A percentile compares a stretch with the other conserved stretches of the same genome.
Evolutionary conservation across 2,329 filamentous ascomycete species (phyloP).

Genomic region (Diaporthe helianthi): DNA sequence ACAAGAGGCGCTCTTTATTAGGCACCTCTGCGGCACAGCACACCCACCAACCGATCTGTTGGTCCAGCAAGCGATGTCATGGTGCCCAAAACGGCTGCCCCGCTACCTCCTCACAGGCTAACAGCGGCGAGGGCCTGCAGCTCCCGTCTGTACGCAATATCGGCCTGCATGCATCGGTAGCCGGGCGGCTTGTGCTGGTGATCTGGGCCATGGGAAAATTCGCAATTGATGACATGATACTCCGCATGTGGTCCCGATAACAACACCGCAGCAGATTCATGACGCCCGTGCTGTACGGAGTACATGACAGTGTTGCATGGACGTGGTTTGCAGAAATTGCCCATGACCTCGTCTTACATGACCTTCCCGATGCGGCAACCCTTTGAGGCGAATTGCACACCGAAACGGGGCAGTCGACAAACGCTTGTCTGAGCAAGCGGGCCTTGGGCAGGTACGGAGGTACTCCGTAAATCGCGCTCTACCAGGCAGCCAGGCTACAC

Average conservation of each 20-base stretch:
- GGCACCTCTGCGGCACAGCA: constrained; percentile 30
- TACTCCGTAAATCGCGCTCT: constrained; percentile 15
- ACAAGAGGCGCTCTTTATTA: constrained; percentile 15
- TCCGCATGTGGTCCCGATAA: too few relatives aligned
- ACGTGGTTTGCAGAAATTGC: constrained; percentile 21
- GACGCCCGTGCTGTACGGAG: background rate
- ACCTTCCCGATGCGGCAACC: constrained; percentile 28
- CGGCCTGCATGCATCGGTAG: constrained; percentile 31
- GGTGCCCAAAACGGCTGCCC: constrained; percentile 22
- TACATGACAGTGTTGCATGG: constrained; percentile 19
- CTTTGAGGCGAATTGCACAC: background rate
- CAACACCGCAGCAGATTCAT: background rate
- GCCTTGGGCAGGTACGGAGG: too few relatives aligned
- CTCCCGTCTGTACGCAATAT: constrained; percentile 10
- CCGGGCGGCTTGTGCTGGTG: constrained; percentile 6
- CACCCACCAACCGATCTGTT: constrained; percentile 25
- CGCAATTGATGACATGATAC: background rate
- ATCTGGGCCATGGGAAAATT: background rate
- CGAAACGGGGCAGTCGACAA: constrained; percentile 8
- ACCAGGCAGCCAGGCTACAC: constrained; percentile 22
- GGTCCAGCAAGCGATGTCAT: constrained; percentile 30
- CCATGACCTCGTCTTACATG: background rate
- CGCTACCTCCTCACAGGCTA: constrained; percentile 15
- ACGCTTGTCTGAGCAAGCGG: background rate
- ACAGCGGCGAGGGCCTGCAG: background rate